These are phyloP conservation scores for Alternaria tenuissima DNA, from an alignment of 2,329 filamentous ascomycete genomes.

Conservation along the genomic window DNA sequence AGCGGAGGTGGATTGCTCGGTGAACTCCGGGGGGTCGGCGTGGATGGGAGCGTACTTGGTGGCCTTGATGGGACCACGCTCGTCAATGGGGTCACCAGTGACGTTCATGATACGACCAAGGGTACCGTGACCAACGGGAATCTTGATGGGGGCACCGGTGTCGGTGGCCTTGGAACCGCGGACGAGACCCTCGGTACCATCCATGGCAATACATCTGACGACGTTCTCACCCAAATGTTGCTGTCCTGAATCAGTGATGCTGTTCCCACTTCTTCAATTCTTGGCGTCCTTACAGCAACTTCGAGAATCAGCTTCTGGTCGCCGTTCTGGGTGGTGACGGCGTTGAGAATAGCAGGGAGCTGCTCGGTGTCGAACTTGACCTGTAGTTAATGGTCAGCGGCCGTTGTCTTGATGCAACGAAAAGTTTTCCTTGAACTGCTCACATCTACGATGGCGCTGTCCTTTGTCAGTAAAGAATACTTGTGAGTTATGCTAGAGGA, in stretches of 20 bases:
- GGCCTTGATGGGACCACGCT: conserved; percentile 97
- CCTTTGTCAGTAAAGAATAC: no score
- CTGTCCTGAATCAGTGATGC: conserved; percentile 58
- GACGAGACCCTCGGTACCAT: conserved; percentile 99
- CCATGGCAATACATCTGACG: conserved; percentile 99
- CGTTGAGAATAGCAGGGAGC: conserved; percentile 97
- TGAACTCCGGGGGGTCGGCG: conserved; percentile 90
- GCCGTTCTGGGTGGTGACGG: conserved; percentile 88
- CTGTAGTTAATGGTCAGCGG: conserved; percentile 61
- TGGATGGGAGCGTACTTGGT: conserved; percentile 90
- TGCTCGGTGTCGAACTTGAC: conserved; percentile 97
- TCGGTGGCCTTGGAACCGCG: conserved; percentile 86
- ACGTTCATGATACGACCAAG: conserved; percentile 99
- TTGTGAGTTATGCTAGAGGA: no score
- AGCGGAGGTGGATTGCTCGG: conserved; percentile 93
- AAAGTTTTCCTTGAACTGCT: no score
- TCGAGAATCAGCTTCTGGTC: conserved; percentile 95
- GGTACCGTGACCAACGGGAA: conserved; percentile 91
- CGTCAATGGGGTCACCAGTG: conserved; percentile 99
- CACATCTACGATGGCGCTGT: no score
- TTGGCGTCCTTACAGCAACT: conserved; percentile 78
- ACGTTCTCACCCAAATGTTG: conserved; percentile 99
- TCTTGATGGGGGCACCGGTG: conserved; percentile 93
- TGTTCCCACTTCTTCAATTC: conserved; percentile 29
- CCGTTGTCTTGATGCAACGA: conserved; percentile 25